Conservation (phyloP, 495 filamentous ascomycete genomes). For the Hyaloscypha hepaticicola region DNA sequence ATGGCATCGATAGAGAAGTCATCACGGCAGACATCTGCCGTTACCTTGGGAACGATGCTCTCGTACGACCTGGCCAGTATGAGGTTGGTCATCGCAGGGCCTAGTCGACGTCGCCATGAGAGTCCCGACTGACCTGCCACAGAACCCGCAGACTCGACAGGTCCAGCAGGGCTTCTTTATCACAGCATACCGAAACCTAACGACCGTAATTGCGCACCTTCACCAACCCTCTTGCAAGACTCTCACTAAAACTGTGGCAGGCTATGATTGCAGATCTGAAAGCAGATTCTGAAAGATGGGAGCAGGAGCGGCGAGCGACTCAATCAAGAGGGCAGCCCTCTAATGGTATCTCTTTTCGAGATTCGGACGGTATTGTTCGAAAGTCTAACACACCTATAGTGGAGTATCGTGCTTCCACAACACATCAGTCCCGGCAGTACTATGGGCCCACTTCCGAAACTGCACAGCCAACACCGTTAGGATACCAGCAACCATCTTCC, state of each 20-base stretch:
- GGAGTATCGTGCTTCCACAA: conserved; percentile 49
- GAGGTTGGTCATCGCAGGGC: conserved; percentile 55
- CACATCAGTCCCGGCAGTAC: conserved; percentile 50
- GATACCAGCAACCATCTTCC: conserved; percentile 1
- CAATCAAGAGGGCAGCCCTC: conserved; percentile 45
- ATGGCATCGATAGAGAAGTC: conserved; percentile 90
- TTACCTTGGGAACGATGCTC: conserved; percentile 88
- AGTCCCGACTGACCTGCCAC: conserved; percentile 7
- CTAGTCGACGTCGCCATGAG: not conserved
- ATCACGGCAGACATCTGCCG: conserved; percentile 94
- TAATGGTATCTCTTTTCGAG: conserved; percentile 59
- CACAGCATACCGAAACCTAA: conserved; percentile 83
- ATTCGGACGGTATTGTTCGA: conserved; percentile 51
- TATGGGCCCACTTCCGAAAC: conserved; percentile 41
- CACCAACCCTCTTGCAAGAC: conserved; percentile 2
- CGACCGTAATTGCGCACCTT: conserved; percentile 60
- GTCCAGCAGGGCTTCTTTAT: conserved; percentile 77
- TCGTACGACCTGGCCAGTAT: conserved; percentile 81
- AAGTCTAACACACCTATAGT: conserved; percentile 57
- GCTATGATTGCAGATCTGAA: conserved; percentile 88
- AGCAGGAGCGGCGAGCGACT: conserved; percentile 60
- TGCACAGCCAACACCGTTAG: not conserved
- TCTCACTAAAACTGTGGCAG: conserved; percentile 41
- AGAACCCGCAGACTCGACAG: conserved; percentile 41
- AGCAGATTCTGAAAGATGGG: conserved; percentile 78